A percentile compares a stretch with the other conserved stretches of the same genome.
Evolutionary conservation across 768 basidiomycete species (phyloP).

Genomic region (Pleurotus eryngii): DNA sequence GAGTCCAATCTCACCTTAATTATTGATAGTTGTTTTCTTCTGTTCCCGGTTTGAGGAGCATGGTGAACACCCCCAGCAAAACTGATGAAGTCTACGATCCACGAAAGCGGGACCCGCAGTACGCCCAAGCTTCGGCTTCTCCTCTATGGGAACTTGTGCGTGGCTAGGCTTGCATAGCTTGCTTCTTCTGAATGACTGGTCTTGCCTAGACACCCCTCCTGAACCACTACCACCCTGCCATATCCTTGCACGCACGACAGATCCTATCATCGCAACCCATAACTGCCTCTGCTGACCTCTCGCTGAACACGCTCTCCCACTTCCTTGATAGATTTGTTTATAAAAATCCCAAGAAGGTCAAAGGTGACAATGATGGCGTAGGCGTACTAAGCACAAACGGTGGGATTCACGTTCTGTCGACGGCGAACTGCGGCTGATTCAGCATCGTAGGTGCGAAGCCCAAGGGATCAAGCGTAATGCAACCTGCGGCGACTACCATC

Average conservation of each 20-base stretch:
- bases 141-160: slow-evolving; percentile 91
- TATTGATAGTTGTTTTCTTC: slow-evolving; percentile 37
- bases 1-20: slow-evolving; percentile 1
- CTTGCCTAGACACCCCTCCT: slow-evolving; percentile 67
- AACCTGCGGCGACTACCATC: slow-evolving; percentile 74
- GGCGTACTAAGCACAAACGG: not conserved
- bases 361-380: slow-evolving; percentile 24
- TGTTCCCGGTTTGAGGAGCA: slow-evolving; percentile 36
- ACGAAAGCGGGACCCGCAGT: slow-evolving; percentile 86
- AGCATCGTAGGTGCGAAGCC: slow-evolving; percentile 26
- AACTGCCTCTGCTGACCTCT: slow-evolving; percentile 71
- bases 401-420: slow-evolving; percentile 1
- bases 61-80: slow-evolving; percentile 28
- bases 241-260: slow-evolving; percentile 83
- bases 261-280: slow-evolving; percentile 70
- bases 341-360: slow-evolving; percentile 84
- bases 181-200: not conserved
- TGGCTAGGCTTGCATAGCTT: not conserved
- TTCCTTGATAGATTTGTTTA: slow-evolving; percentile 98
- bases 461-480: slow-evolving; percentile 91
- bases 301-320: slow-evolving; percentile 88
- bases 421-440: not conserved
- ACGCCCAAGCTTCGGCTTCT: slow-evolving; percentile 71
- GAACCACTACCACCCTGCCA: slow-evolving; percentile 86
- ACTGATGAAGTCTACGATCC: slow-evolving; percentile 65